A percentile compares a stretch with the other conserved stretches of the same genome.
These are phyloP conservation scores for Aspergillus quadricinctus DNA, from an alignment of 2,329 filamentous ascomycete genomes.

Conservation along the genomic window DNA sequence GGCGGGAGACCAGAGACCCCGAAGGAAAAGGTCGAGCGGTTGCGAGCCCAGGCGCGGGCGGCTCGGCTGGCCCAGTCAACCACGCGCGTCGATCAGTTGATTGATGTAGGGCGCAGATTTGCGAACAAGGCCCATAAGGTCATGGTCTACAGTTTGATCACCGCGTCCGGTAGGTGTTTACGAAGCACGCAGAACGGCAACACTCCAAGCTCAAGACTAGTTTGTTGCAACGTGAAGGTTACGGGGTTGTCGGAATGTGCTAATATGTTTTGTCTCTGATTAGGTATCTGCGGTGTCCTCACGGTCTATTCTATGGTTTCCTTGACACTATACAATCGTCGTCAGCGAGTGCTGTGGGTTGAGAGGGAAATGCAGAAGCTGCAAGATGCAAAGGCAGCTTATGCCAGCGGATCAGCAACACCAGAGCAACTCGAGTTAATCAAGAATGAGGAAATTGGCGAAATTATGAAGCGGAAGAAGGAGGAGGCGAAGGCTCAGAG, in stretches of 20 bases:
- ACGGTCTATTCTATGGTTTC: constrained; percentile 62
- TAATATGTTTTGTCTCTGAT: constrained; percentile 3
- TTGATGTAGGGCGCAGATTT: constrained; percentile 51
- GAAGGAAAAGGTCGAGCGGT: constrained; percentile 63
- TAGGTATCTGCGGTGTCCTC: constrained; percentile 57
- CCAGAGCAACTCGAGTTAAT: constrained; percentile 41
- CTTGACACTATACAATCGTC: constrained; percentile 64
- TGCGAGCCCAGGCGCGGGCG: constrained; percentile 65
- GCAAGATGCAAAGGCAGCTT: constrained; percentile 41
- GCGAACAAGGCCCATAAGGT: constrained; percentile 60
- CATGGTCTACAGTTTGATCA: constrained; percentile 57
- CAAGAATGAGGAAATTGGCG: constrained; percentile 42
- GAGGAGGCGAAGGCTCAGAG: constrained; percentile 37
- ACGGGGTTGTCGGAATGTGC: neutral
- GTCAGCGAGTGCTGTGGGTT: constrained; percentile 60
- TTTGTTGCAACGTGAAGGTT: neutral
- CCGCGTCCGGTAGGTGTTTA: constrained; percentile 52
- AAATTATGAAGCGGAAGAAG: constrained; percentile 38
- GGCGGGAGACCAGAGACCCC: constrained; percentile 53
- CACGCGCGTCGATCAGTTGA: constrained; percentile 51
- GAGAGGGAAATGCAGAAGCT: constrained; percentile 44
- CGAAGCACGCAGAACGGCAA: neutral
- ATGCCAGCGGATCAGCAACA: constrained; percentile 36
- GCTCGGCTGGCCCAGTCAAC: constrained; percentile 59
- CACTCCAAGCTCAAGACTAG: neutral